Evolutionary conservation across 2,329 filamentous ascomycete genomes (phyloP), one percentile per base, ranked within the genome.

Genomic region (Cercospora nicotianae): DNA sequence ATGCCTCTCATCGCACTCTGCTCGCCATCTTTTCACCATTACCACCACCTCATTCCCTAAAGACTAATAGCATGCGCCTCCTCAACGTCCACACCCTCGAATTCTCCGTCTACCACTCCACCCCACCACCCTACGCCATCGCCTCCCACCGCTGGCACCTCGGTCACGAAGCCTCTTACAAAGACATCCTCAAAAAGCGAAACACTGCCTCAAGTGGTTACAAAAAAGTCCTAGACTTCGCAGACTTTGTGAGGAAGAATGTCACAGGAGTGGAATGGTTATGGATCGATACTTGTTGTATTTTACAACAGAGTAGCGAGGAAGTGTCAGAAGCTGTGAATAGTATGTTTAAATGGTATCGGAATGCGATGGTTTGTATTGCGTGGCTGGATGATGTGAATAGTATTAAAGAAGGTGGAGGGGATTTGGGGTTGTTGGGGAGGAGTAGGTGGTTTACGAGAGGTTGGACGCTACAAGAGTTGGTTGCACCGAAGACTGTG

Each of bases 21-120:
- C 42, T 18, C 18, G 10, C 42, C 39, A 10, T 20, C n/a, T 20
- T 39, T 13, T 5, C 12, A 16, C 18, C 45, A 39, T n/a, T n/a
- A n/a, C 7, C 42, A 18, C 9, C 42, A n/a, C 23, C 48, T 53
- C 48, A 8, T 12, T 3, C 45, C 18, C 20, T 23, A 39, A 6
- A 39, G 36, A n/a, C n/a, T n/a, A n/a, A n/a, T n/a, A n/a, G n/a
- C n/a, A 53, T 53, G 48, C 48, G 48, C 48, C 48, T 53, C 48
- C 48, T 53, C 23, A 53, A 53, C 48, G 48, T 53, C 48, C 48
- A 53, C 48, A 53, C 48, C 48, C 48, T 53, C 48, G 23, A 28
- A n/a, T 53, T 53, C 48, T 28, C 48, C 48, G 2, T 28, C 48
- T 30, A 28, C 48, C 48, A 53, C 23, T 53, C 48, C 13, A 28